Conservation (phyloP, 345 rosid genomes). For the Eucalyptus tenuipes region DNA sequence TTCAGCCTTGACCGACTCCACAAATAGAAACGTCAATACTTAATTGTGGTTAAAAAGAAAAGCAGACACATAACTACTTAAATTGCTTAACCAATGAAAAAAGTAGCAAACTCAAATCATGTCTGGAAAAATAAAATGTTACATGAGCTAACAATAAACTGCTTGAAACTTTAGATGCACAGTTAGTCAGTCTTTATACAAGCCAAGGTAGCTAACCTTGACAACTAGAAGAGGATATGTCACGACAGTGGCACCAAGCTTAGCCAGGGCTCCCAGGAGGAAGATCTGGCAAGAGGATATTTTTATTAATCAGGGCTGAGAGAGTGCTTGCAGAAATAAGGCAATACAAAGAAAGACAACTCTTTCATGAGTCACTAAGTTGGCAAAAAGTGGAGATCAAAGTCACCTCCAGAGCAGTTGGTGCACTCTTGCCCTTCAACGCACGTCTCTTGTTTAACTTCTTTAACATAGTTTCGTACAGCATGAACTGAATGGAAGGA, state of each 20-base stretch:
- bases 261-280: slow-evolving; percentile 93
- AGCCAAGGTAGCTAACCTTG: slow-evolving; percentile 29
- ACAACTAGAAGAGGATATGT: slow-evolving; percentile 96
- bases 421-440: slow-evolving; percentile 33
- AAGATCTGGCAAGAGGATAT: slow-evolving; percentile 42
- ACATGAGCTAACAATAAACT: not conserved
- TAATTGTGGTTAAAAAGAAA: not conserved
- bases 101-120: not conserved
- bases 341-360: not conserved
- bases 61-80: not conserved
- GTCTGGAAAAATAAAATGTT: not conserved
- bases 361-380: not conserved
- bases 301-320: not conserved
- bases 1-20: not conserved
- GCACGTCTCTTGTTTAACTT: slow-evolving; percentile 57
- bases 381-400: not conserved
- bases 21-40: not conserved
- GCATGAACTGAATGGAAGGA: slow-evolving; percentile 96
- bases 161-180: not conserved
- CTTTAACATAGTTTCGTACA: slow-evolving; percentile 88
- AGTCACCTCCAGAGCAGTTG: slow-evolving; percentile 76
- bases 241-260: slow-evolving; percentile 92
- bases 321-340: not conserved
- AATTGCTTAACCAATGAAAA: not conserved
- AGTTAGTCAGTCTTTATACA: not conserved